These are phyloP conservation scores for Diutina pseudorugosa DNA, from an alignment of 1,139 yeast genomes.

Conservation along the genomic window DNA sequence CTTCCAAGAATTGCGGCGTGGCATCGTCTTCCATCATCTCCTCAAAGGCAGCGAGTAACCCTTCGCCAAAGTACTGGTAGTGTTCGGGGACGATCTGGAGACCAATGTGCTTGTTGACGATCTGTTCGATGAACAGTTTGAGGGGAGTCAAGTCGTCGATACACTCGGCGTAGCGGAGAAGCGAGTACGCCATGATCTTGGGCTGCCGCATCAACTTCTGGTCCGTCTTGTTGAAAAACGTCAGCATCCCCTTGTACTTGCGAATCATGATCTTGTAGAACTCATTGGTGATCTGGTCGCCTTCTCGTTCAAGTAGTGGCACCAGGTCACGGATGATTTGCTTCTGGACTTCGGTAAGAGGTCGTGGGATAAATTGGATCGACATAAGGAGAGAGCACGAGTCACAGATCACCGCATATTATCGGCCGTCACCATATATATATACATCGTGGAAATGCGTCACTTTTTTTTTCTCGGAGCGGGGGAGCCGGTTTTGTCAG, in stretches of 20 bases:
- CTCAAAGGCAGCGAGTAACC: constrained; percentile 40
- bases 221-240: constrained; percentile 48
- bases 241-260: constrained; percentile 42
- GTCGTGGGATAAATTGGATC: not conserved
- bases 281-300: constrained; percentile 39
- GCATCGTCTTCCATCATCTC: constrained; percentile 48
- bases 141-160: constrained; percentile 49
- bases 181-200: constrained; percentile 48
- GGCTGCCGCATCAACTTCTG: constrained; percentile 51
- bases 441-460: not conserved
- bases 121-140: constrained; percentile 43
- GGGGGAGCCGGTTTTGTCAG: no score
- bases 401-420: no score
- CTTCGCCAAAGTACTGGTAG: constrained; percentile 51
- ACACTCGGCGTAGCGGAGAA: constrained; percentile 50
- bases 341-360: constrained; percentile 19
- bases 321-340: constrained; percentile 39
- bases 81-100: constrained; percentile 50
- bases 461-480: no score
- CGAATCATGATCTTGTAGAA: constrained; percentile 46
- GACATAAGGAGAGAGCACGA: not conserved
- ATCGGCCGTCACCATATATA: not conserved
- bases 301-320: constrained; percentile 46
- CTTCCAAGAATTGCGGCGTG: constrained; percentile 41
- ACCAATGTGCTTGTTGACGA: constrained; percentile 57